phyloP scores from a whole-genome alignment of 2,329 filamentous ascomycete species.

The Aspergillus oerlinghausenensis region DNA sequence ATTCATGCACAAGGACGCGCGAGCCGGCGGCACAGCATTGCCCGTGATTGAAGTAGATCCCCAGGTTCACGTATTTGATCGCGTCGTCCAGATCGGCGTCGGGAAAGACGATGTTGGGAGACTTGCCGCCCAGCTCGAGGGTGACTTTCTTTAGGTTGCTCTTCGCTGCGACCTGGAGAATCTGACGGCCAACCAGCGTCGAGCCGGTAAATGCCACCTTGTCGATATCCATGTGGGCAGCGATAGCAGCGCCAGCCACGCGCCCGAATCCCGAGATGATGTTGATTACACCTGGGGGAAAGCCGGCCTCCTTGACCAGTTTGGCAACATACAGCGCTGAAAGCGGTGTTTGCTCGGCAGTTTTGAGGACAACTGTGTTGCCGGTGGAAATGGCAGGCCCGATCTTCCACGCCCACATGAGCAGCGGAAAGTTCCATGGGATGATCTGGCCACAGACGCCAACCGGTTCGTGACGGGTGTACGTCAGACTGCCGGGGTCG shows the following conservation, averaged over 20 bases:
- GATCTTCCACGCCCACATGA: slow-evolving; percentile 83
- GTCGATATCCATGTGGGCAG: slow-evolving; percentile 60
- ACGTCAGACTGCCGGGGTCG: slow-evolving; percentile 72
- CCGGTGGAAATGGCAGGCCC: slow-evolving; percentile 63
- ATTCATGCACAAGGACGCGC: slow-evolving; percentile 22
- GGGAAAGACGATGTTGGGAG: slow-evolving; percentile 23
- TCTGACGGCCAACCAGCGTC: slow-evolving; percentile 55
- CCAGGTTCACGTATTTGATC: slow-evolving; percentile 23
- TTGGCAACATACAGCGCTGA: slow-evolving; percentile 58
- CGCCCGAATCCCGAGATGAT: slow-evolving; percentile 71
- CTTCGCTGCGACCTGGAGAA: slow-evolving; percentile 59
- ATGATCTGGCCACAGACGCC: slow-evolving; percentile 87
- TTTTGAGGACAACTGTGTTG: slow-evolving; percentile 60
- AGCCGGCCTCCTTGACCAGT: slow-evolving; percentile 56
- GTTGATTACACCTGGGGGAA: slow-evolving; percentile 59
- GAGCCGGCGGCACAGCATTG: slow-evolving; percentile 24
- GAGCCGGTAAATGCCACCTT: slow-evolving; percentile 63
- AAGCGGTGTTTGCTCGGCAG: slow-evolving; percentile 63
- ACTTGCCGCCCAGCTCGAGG: slow-evolving; percentile 35
- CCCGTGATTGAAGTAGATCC: slow-evolving; percentile 26
- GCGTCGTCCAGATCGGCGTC: slow-evolving; percentile 25
- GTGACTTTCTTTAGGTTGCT: slow-evolving; percentile 64
- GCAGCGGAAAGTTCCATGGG: slow-evolving; percentile 81
- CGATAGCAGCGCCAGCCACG: slow-evolving; percentile 65
- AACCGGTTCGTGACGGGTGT: slow-evolving; percentile 73